These are phyloP conservation scores for Hymenoscyphus occultus DNA, from an alignment of 2,329 filamentous ascomycete genomes.

Conservation along the genomic window DNA sequence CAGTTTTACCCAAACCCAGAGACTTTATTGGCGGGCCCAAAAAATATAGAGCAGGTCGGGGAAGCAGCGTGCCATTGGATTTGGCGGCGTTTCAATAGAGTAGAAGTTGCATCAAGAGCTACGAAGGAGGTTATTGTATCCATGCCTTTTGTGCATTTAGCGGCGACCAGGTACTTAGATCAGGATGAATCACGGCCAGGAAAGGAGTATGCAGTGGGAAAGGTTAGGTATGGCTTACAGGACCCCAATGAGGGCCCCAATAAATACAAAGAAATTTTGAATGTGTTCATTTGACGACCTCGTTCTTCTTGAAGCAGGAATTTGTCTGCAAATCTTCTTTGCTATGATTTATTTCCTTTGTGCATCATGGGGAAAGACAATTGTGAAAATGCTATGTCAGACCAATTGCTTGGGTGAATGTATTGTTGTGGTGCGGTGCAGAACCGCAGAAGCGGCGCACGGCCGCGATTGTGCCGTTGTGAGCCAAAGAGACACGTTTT, in stretches of 20 bases:
- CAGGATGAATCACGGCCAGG: conserved; percentile 6
- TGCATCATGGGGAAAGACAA: too few species aligned
- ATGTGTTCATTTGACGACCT: background rate
- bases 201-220: background rate
- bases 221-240: background rate
- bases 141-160: conserved; percentile 12
- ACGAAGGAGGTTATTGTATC: conserved; percentile 9
- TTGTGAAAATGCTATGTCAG: too few species aligned
- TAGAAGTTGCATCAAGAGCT: conserved; percentile 8
- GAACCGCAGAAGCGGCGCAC: background rate
- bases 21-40: conserved; percentile 72
- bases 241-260: background rate
- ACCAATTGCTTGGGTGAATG: too few species aligned
- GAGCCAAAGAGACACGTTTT: conserved; percentile 1
- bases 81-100: conserved; percentile 50
- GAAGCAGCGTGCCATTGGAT: conserved; percentile 91
- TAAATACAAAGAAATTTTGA: conserved; percentile 10
- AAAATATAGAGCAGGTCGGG: conserved; percentile 84
- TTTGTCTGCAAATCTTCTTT: too few species aligned
- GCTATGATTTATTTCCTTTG: too few species aligned
- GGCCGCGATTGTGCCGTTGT: background rate
- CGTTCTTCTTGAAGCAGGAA: too few species aligned
- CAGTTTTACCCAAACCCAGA: conserved; percentile 77
- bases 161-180: conserved; percentile 6
- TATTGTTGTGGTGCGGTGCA: background rate